phyloP scores from a whole-genome alignment of 495 filamentous ascomycete species.

The Tuber calosporum region DNA sequence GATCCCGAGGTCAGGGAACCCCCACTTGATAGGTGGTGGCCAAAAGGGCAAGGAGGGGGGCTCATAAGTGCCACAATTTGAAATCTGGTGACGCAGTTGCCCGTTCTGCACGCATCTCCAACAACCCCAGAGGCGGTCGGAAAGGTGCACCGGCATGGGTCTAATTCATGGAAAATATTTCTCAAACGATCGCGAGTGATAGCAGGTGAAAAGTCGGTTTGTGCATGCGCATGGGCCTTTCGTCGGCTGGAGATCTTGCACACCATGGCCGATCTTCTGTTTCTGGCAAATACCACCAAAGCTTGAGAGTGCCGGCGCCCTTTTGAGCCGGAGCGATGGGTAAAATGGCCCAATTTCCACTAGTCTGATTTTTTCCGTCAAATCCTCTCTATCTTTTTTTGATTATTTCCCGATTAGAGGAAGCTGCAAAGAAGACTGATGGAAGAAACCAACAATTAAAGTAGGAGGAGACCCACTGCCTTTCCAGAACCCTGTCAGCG shows the following conservation, averaged over 20 bases:
- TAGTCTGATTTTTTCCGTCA: background rate
- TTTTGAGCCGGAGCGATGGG: background rate
- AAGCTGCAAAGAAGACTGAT: constrained; percentile 35
- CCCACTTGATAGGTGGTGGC: constrained; percentile 19
- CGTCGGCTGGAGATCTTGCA: constrained; percentile 35
- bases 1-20: constrained; percentile 35
- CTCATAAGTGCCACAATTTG: constrained; percentile 13
- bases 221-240: constrained; percentile 23
- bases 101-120: constrained; percentile 12
- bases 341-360: background rate
- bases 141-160: constrained; percentile 31
- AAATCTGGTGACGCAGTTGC: constrained; percentile 24
- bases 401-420: background rate
- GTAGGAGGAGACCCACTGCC: constrained; percentile 6
- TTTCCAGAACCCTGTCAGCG: constrained; percentile 31
- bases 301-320: background rate
- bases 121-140: constrained; percentile 23
- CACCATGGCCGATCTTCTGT: constrained; percentile 30
- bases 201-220: constrained; percentile 28
- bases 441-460: constrained; percentile 27
- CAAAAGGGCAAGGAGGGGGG: constrained; percentile 30
- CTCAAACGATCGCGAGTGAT: constrained; percentile 21
- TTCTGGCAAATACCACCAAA: background rate
- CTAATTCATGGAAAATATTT: constrained; percentile 13
- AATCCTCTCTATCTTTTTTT: background rate